Conservation (phyloP, 345 rosid species). For the Eucalyptus marginata region DNA sequence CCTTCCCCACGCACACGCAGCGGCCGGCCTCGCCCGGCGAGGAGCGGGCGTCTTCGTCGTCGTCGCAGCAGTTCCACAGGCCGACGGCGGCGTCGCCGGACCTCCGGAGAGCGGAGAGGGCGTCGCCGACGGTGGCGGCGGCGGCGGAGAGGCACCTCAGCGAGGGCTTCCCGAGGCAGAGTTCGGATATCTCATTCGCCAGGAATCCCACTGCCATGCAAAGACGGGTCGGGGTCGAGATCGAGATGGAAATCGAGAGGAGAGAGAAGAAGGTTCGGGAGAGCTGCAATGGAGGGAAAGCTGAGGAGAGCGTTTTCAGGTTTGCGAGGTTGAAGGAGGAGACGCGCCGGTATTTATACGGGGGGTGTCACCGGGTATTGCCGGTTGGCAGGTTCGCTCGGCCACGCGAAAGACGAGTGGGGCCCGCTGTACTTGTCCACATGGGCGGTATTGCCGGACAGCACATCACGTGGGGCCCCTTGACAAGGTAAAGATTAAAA, state of each 20-base stretch:
- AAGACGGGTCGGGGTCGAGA: not conserved
- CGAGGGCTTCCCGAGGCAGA: constrained; percentile 66
- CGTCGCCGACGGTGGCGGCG: constrained; percentile 54
- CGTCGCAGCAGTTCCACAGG: constrained; percentile 61
- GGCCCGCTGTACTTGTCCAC: not conserved
- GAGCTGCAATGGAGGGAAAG: not conserved
- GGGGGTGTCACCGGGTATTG: not conserved
- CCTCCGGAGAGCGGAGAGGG: constrained; percentile 25
- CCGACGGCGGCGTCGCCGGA: constrained; percentile 31
- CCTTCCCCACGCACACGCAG: constrained; percentile 57
- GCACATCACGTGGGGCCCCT: not conserved
- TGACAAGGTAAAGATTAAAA: not conserved
- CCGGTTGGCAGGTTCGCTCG: not conserved
- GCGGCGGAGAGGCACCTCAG: constrained; percentile 34
- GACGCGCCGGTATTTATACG: not conserved
- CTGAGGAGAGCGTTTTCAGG: not conserved
- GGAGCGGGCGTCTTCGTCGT: not conserved
- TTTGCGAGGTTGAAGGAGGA: not conserved
- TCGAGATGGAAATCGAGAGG: not conserved
- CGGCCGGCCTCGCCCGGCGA: not conserved
- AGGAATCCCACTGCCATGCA: constrained; percentile 54
- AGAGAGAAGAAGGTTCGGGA: not conserved
- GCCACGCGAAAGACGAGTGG: not conserved
- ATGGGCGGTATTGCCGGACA: not conserved
- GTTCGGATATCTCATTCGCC: constrained; percentile 34